Conservation (phyloP, 176 grass and related monocot species). For the Rhipidocladum racemiflorum region DNA sequence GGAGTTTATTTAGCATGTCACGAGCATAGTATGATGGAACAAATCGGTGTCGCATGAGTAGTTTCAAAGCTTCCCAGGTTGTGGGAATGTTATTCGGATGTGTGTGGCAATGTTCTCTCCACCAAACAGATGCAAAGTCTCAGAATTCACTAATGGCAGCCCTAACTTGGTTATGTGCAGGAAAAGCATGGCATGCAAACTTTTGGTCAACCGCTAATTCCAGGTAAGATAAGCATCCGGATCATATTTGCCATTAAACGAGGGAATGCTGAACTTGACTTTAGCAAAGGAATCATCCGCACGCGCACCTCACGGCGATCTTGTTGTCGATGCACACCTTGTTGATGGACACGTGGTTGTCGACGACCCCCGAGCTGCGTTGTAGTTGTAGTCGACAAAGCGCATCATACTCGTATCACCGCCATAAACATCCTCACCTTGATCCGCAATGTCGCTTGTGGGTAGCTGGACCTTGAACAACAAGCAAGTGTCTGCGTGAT, state of each 20-base stretch:
- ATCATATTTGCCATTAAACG: background rate
- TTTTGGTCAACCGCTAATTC: background rate
- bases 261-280: background rate
- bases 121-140: too few relatives aligned
- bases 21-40: too few relatives aligned
- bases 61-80: background rate
- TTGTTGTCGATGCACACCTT: background rate
- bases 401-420: background rate
- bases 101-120: background rate
- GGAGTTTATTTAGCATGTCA: too few relatives aligned
- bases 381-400: background rate
- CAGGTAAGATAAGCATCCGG: background rate
- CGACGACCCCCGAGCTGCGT: background rate
- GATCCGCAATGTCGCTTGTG: background rate
- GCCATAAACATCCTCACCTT: background rate
- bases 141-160: too few relatives aligned
- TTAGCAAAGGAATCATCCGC: background rate
- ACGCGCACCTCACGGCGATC: background rate
- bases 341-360: background rate
- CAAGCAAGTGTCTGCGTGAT: background rate
- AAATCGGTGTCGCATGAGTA: background rate
- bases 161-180: too few relatives aligned
- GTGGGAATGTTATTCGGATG: background rate
- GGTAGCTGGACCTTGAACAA: background rate
- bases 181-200: too few relatives aligned